Evolutionary conservation across 352 stramenopile genomes (phyloP).

Genomic region (Peronospora tabacina): DNA sequence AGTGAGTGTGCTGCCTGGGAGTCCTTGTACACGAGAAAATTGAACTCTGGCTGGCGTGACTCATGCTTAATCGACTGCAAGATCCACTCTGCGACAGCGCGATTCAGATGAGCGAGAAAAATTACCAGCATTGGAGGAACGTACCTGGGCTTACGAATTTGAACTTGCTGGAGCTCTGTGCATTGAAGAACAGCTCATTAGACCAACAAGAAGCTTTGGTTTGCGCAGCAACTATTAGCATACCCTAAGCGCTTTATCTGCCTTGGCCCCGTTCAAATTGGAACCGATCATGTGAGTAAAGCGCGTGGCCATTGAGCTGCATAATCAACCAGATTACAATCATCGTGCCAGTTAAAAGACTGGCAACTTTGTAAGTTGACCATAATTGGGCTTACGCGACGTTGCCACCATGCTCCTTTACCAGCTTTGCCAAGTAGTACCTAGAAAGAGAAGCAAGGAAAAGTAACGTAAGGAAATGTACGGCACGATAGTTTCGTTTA

Average conservation of each 20-base stretch:
- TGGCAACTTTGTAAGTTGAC: background rate
- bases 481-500: background rate
- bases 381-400: constrained; percentile 38
- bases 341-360: constrained; percentile 1
- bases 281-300: constrained; percentile 76
- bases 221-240: background rate
- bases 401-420: constrained; percentile 63
- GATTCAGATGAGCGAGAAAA: background rate
- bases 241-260: constrained; percentile 66
- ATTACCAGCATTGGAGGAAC: background rate
- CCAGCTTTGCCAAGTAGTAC: constrained; percentile 77
- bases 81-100: constrained; percentile 53
- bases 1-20: constrained; percentile 11
- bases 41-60: constrained; percentile 57
- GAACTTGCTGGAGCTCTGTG: constrained; percentile 43
- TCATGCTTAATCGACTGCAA: constrained; percentile 59
- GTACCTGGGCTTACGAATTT: constrained; percentile 63
- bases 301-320: constrained; percentile 37
- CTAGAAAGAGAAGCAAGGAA: constrained; percentile 21
- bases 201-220: background rate
- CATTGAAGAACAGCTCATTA: constrained; percentile 1
- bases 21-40: constrained; percentile 73
- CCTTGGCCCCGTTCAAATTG: constrained; percentile 71
- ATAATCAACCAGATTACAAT: constrained; percentile 3
- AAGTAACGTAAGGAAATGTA: background rate